Evolutionary conservation across 2,329 filamentous ascomycete species (phyloP).

Genomic region (Aphanocladium album): DNA sequence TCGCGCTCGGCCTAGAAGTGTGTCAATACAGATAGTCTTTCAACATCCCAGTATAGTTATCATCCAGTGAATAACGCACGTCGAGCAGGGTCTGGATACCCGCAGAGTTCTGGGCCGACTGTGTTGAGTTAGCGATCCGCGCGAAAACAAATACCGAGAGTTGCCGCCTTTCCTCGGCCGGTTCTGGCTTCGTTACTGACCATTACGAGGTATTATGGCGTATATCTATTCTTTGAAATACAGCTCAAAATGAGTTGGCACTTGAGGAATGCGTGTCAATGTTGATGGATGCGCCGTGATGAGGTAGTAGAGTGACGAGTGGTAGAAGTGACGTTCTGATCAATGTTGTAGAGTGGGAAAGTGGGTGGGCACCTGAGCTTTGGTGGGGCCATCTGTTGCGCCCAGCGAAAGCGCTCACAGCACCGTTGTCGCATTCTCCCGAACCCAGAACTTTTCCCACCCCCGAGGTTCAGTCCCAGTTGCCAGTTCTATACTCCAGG

Average conservation of each 20-base stretch:
- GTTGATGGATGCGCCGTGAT: neutral
- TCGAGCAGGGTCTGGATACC: conserved; percentile 99
- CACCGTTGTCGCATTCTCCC: neutral
- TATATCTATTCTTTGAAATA: neutral
- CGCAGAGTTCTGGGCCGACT: conserved; percentile 98
- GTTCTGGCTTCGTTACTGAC: neutral
- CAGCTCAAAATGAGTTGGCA: neutral
- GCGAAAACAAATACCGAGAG: conserved; percentile 9
- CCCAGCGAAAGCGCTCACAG: neutral
- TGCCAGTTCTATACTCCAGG: neutral
- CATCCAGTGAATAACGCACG: conserved; percentile 54
- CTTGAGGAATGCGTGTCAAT: neutral
- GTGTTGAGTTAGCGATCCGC: conserved; percentile 24
- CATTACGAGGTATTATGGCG: neutral
- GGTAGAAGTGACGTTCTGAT: neutral
- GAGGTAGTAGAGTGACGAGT: neutral
- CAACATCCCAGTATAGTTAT: neutral
- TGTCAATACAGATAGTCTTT: conserved; percentile 6
- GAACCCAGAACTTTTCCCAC: neutral
- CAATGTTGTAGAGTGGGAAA: neutral
- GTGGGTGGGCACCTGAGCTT: neutral
- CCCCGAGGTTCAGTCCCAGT: neutral
- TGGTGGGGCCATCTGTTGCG: conserved; percentile 2
- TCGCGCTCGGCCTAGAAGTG: conserved; percentile 82
- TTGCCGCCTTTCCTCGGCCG: neutral